Base-by-base conservation (phyloP, 2,329 filamentous ascomycete genomes). In the Fusarium luffae region DNA sequence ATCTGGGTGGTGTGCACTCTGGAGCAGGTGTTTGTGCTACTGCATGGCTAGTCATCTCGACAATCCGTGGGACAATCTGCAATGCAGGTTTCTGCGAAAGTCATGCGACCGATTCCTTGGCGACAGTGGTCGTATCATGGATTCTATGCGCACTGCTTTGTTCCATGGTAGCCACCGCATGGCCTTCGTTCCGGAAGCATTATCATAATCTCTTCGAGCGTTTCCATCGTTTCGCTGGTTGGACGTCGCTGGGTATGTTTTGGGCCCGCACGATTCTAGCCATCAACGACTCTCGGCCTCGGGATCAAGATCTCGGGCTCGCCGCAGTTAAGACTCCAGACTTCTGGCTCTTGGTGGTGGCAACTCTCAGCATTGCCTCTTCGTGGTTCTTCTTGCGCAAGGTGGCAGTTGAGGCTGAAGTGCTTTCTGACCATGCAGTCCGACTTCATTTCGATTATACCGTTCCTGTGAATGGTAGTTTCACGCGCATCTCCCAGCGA, bases 301-400 rank as follows among this genome's bases (percentile, higher is more conserved):
- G 72, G 16, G 76, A 61, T 6, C 55, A 70, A 21, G 69, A 77
- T 11, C 76, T 84, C 18, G 82, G 82, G 19, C 60, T 66, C 10
- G 78, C 80, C 4, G 73, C 83, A 4, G 74, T 79, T 23, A 74
- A 74, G 16, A 82, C 76, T 19, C 82, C 84, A 7, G 77, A 81
- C 11, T 82, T 95, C 79, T 96, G 92, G 90, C 86, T 92, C 73
- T 82, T 95, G 19, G 72, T 87, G 27, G 76, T 87, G 47, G 89
- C 89, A 47, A 93, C 92, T 2, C 73, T 84, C 42, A 86, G 90
- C 69, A 85, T 94, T 67, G 82, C 90, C 47, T 88, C 91, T 54
- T 92, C 93, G 2, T 97, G 93, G 92, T 77, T 91, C 4, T 85
- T 88, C 61, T 86, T 96, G 28, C 88, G 92, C 58, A 89, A 87